phyloP scores from a whole-genome alignment of 257 asterid genomes.

The Cruciata laevipes region DNA sequence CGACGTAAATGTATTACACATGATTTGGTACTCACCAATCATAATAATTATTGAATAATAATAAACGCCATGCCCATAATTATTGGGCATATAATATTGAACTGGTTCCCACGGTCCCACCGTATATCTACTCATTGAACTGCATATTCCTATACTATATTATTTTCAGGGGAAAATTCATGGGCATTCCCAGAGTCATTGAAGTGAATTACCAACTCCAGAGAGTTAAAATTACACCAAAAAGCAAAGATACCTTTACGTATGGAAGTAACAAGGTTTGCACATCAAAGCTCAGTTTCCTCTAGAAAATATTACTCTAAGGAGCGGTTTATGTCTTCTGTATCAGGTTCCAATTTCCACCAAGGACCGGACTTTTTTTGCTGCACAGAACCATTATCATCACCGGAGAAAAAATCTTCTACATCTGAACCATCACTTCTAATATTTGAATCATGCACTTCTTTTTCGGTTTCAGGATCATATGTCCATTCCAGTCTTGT shows the following conservation, averaged over 20 bases:
- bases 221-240: too few species aligned
- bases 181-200: too few species aligned
- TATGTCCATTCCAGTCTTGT: slow-evolving; percentile 70
- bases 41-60: too few species aligned
- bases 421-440: slow-evolving; percentile 42
- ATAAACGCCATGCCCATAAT: too few species aligned
- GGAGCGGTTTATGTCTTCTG: not conserved
- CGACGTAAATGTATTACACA: too few species aligned
- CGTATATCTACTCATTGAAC: too few species aligned
- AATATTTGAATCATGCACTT: slow-evolving; percentile 24
- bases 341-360: slow-evolving; percentile 54
- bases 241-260: not conserved
- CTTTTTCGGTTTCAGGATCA: slow-evolving; percentile 50
- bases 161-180: too few species aligned
- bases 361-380: slow-evolving; percentile 36
- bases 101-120: too few species aligned
- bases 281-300: not conserved
- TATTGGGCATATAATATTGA: too few species aligned
- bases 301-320: not conserved
- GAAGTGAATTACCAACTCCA: not conserved
- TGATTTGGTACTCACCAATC: too few species aligned
- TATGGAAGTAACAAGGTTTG: not conserved
- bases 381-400: slow-evolving; percentile 30
- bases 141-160: too few species aligned
- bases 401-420: slow-evolving; percentile 30